Evolutionary conservation across 805 yeast genomes (phyloP).

Genomic region (Grigorovia yakushimaensis): DNA sequence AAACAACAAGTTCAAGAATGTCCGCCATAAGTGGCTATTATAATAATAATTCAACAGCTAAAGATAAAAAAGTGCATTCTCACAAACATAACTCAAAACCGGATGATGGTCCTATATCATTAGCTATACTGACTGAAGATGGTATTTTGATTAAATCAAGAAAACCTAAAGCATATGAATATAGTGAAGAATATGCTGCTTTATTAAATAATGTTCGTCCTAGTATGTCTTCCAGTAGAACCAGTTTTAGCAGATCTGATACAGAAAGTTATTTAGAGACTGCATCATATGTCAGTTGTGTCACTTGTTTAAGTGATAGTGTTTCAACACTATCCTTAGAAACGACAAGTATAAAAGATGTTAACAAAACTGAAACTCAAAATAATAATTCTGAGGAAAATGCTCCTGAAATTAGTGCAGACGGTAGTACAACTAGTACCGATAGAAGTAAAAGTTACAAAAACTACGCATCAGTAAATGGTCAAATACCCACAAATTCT

Average conservation of each 20-base stretch:
- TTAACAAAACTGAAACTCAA: neutral
- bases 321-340: slow-evolving; percentile 1
- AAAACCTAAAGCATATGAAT: slow-evolving; percentile 6
- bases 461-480: slow-evolving; percentile 18
- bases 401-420: neutral
- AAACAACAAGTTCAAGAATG: neutral
- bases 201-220: neutral
- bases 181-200: neutral
- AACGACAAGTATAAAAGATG: neutral
- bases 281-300: slow-evolving; percentile 28
- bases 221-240: slow-evolving; percentile 10
- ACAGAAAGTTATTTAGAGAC: slow-evolving; percentile 18
- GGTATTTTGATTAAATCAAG: slow-evolving; percentile 29
- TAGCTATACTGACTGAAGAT: slow-evolving; percentile 26
- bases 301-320: slow-evolving; percentile 27
- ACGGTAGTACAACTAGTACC: neutral
- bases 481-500: slow-evolving; percentile 26
- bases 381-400: neutral
- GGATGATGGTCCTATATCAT: slow-evolving; percentile 10
- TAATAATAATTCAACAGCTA: neutral
- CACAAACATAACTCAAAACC: slow-evolving; percentile 2
- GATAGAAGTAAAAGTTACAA: neutral
- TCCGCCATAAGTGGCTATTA: neutral
- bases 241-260: slow-evolving; percentile 7
- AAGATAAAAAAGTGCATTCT: neutral